Evolutionary conservation across 345 rosid species (phyloP).

Genomic region (Pistacia vera): DNA sequence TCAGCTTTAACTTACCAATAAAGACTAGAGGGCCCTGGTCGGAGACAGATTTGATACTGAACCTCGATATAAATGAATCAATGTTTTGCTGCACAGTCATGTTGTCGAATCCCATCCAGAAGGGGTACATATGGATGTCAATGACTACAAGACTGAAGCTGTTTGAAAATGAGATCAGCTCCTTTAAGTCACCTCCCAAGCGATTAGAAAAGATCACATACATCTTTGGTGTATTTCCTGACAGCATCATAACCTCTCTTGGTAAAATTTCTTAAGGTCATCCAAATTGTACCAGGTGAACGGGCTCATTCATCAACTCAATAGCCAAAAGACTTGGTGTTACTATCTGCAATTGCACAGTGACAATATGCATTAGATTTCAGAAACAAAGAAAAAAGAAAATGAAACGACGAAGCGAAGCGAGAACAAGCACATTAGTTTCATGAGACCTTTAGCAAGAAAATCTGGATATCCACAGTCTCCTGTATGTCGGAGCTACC

Average conservation of each 20-base stretch:
- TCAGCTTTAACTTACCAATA: slow-evolving; percentile 23
- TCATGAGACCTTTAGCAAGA: slow-evolving; percentile 26
- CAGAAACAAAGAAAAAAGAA: neutral
- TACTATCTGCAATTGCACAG: slow-evolving; percentile 1
- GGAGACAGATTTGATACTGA: slow-evolving; percentile 16
- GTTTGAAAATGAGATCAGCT: slow-evolving; percentile 32
- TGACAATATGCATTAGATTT: neutral
- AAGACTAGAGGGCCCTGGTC: slow-evolving; percentile 32
- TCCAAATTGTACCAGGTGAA: slow-evolving; percentile 27
- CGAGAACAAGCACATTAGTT: too few species aligned
- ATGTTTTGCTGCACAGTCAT: slow-evolving; percentile 31
- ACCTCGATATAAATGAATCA: slow-evolving; percentile 26
- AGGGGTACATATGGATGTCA: slow-evolving; percentile 43
- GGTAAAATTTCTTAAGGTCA: slow-evolving; percentile 29
- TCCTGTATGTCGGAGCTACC: slow-evolving; percentile 32
- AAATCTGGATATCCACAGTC: slow-evolving; percentile 38
- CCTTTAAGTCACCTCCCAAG: slow-evolving; percentile 26
- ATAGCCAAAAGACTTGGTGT: slow-evolving; percentile 29
- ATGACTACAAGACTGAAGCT: slow-evolving; percentile 30
- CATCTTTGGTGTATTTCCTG: slow-evolving; percentile 30
- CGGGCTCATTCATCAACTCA: slow-evolving; percentile 43
- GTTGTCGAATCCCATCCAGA: neutral
- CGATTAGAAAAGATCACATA: slow-evolving; percentile 40
- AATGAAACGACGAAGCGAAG: neutral
- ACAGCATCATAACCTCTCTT: slow-evolving; percentile 40